Conservation (phyloP, 2,329 filamentous ascomycete species). For the Emmonsiellopsis sp. region DNA sequence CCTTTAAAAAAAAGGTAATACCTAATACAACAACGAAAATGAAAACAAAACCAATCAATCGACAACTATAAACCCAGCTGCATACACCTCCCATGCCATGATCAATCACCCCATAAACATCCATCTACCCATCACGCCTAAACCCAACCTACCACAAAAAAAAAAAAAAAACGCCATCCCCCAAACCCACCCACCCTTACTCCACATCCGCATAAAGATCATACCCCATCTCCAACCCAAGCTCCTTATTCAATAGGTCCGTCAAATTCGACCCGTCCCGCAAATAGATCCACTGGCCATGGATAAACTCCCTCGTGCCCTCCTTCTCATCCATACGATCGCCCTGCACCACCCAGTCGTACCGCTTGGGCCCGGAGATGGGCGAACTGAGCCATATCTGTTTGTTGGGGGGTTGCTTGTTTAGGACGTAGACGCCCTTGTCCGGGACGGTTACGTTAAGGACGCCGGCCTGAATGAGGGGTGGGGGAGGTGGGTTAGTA, state of each 20-base stretch:
- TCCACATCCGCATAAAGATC: slow-evolving; percentile 25
- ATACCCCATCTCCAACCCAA: slow-evolving; percentile 53
- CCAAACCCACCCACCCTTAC: slow-evolving; percentile 10
- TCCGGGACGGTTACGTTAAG: slow-evolving; percentile 62
- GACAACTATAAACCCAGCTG: no score
- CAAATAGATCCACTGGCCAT: slow-evolving; percentile 77
- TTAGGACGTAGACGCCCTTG: slow-evolving; percentile 80
- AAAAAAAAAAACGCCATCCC: not conserved
- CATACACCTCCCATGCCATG: no score
- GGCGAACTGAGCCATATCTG: slow-evolving; percentile 95
- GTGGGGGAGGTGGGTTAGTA: slow-evolving; percentile 7
- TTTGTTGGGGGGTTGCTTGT: slow-evolving; percentile 97
- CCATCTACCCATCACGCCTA: not conserved
- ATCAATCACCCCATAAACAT: no score
- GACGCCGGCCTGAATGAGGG: slow-evolving; percentile 61
- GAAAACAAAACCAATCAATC: no score
- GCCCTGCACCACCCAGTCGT: slow-evolving; percentile 68
- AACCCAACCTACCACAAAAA: not conserved
- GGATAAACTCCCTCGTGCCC: slow-evolving; percentile 44
- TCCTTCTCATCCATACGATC: slow-evolving; percentile 72
- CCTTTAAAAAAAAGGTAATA: no score
- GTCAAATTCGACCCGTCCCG: slow-evolving; percentile 70
- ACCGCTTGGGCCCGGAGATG: slow-evolving; percentile 83
- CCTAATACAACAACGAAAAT: no score
- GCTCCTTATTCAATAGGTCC: slow-evolving; percentile 63